A percentile compares a stretch with the other conserved stretches of the same genome.
Conservation (phyloP, 352 stramenopile species). For the Globisporangium lucens region DNA sequence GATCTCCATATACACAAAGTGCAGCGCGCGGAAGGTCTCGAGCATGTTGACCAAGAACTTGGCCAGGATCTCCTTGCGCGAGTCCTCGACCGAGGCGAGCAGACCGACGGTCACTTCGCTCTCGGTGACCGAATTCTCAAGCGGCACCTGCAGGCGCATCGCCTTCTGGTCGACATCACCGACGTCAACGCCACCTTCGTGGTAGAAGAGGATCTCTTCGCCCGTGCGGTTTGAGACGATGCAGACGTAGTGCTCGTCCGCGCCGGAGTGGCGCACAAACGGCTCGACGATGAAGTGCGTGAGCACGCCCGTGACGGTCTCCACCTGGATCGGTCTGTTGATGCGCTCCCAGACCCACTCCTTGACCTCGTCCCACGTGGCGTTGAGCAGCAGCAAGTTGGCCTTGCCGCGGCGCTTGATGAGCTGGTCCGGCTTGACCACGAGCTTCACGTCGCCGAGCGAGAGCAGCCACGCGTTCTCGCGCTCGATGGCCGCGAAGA, state of each 20-base stretch:
- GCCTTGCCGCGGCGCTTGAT: constrained; percentile 97
- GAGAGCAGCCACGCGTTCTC: constrained; percentile 82
- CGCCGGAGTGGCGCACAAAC: constrained; percentile 91
- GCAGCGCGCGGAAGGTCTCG: constrained; percentile 91
- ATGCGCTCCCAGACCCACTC: constrained; percentile 94
- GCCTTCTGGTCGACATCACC: constrained; percentile 95
- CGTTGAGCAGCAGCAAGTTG: constrained; percentile 94
- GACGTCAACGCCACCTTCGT: constrained; percentile 95
- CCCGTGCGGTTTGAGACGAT: constrained; percentile 93
- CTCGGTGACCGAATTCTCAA: constrained; percentile 69
- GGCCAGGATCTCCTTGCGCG: constrained; percentile 74
- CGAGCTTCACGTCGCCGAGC: constrained; percentile 79
- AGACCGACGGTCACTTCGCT: constrained; percentile 72
- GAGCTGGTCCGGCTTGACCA: constrained; percentile 97
- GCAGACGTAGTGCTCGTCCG: constrained; percentile 97
- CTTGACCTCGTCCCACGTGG: constrained; percentile 89
- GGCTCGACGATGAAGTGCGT: constrained; percentile 97
- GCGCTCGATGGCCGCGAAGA: constrained; percentile 67
- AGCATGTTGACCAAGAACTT: constrained; percentile 92
- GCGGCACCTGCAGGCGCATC: constrained; percentile 80
- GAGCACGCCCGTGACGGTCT: constrained; percentile 89
- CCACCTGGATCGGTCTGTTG: constrained; percentile 91
- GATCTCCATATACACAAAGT: constrained; percentile 99
- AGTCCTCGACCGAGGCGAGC: constrained; percentile 77
- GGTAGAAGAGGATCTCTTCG: constrained; percentile 96